Base-by-base conservation (phyloP, 2,329 filamentous ascomycete genomes). In the Fusarium buharicum region DNA sequence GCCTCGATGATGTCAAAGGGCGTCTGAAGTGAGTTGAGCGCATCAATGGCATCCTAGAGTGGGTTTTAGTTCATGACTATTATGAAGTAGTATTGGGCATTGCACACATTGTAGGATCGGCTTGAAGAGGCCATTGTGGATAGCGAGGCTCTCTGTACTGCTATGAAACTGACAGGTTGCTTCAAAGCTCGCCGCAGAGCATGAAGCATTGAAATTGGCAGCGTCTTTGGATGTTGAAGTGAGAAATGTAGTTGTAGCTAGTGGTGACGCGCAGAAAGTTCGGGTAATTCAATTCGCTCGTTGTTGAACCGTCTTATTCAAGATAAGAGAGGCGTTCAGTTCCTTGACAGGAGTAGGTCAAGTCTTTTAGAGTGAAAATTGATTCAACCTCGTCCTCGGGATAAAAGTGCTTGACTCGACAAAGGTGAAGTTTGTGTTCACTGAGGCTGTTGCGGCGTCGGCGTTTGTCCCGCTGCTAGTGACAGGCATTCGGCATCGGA, bases 21-120 rank as follows among this genome's bases (percentile, higher is more conserved):
- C 37, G 91, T 92, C 76, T 99, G 95, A 46, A 98, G 86, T 39
- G 91, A 90, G 76, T 98, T 98, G 72, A 98, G 85, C 34, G 90
- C 87, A 67, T 87, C 82, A 62, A 98, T 88, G 43, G 94, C 95
- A 74, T 95, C 92, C 92, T 96, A 66, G 3, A 18, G 14, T 11
- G n/a, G 4, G 37, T 34, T 41, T 66, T 20, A 70, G 55, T 28
- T 52, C 40, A 36, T 13, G 6, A 7, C 6, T 53, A 9, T 18
- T 28, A 14, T 9, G 10, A 16, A 13, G 20, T 16, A 39, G 18
- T 18, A n/a, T n/a, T 20, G 14, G 12, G 4, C 14, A 13, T 18
- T 30, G 14, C 40, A 36, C 65, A 76, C 76, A 66, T 76, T 74
- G 65, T 78, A 78, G 16, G 75, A 72, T 41, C 75, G 68, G 22